Evolutionary conservation across 2,329 filamentous ascomycete genomes (phyloP), one percentile per base, ranked within the genome.

Genomic region (Nigrospora oryzae): DNA sequence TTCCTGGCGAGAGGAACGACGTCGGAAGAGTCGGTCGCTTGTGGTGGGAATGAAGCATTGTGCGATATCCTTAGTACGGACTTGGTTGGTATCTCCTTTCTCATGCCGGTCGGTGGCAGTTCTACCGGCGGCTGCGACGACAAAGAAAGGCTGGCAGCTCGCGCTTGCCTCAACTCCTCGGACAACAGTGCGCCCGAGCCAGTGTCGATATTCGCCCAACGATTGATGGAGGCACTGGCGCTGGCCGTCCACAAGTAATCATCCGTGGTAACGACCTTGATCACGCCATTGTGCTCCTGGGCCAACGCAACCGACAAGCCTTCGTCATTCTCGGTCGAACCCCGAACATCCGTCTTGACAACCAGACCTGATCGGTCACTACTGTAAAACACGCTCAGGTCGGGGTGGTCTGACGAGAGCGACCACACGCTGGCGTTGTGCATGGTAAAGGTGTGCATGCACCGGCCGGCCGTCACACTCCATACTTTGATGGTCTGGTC

Each of bases 341-440:
- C 77, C 51, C 90, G 79, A 23, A 91, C 84, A 61, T 98, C 93
- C 1, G 91, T 97, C 72, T 97, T 98, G 44, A 89, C 91, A n/a
- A 98, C 84, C 49, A 96, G 67, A 3, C 93, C 93, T 1, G 89
- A 90, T 42, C 91, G 83, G 65, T 98, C 93, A 54, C 85, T 87
- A 45, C 91, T 97, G 68, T 97, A 97, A 64, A 98, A 97, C 30
- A 95, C 79, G 11, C 84, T 84, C 4, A 98, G 75, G 47, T 85
- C 77, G 1, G 90, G 89, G 55, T 95, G 81, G 44, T 91, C 83
- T 0, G 93, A 96, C 64, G 86, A 95, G 17, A 98, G 73, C 2
- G 89, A 94, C 93, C 93, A 98, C 17, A 98, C 88, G 61, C 90
- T 96, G 60, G 95, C 89, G 60, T 95, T 95, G 67, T 98, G 93